Conservation (phyloP, 768 basidiomycete genomes). For the Boletus vermiculosoides region DNA sequence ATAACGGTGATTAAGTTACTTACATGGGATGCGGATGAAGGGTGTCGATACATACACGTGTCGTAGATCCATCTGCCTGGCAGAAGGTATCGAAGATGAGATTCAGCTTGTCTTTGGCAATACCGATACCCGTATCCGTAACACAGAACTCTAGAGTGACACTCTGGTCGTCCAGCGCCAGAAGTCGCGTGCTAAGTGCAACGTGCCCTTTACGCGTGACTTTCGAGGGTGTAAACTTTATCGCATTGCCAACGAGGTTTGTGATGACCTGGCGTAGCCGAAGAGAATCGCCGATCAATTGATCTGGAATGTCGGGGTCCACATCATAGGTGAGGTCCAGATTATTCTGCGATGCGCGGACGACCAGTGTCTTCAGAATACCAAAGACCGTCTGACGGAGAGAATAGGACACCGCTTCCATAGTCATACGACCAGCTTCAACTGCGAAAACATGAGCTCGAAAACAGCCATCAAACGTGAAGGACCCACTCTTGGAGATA, state of each 20-base stretch:
- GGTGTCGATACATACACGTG: constrained; percentile 55
- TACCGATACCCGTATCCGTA: constrained; percentile 96
- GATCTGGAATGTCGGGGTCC: constrained; percentile 93
- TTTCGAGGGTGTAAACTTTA: constrained; percentile 92
- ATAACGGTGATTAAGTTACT: constrained; percentile 17
- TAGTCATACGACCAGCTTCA: constrained; percentile 99
- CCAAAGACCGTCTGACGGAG: constrained; percentile 96
- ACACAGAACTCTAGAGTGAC: constrained; percentile 97
- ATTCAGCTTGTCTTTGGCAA: constrained; percentile 96
- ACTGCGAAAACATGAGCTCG: constrained; percentile 46
- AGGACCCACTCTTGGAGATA: constrained; percentile 92
- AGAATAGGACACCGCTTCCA: constrained; percentile 99
- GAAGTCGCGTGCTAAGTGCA: constrained; percentile 78
- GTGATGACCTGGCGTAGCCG: constrained; percentile 94
- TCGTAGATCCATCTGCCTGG: constrained; percentile 98
- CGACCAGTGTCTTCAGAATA: constrained; percentile 96
- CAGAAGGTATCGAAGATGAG: constrained; percentile 99
- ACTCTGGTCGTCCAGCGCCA: constrained; percentile 75
- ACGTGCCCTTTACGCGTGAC: constrained; percentile 82
- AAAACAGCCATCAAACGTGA: background rate
- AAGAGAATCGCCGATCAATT: constrained; percentile 94
- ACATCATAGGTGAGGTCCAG: constrained; percentile 96
- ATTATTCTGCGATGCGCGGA: constrained; percentile 95
- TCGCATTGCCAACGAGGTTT: constrained; percentile 92
- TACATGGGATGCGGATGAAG: constrained; percentile 6